A percentile compares a stretch with the other conserved stretches of the same genome.
Conservation (phyloP, 2,329 filamentous ascomycete genomes). For the Fonsecaea erecta region DNA sequence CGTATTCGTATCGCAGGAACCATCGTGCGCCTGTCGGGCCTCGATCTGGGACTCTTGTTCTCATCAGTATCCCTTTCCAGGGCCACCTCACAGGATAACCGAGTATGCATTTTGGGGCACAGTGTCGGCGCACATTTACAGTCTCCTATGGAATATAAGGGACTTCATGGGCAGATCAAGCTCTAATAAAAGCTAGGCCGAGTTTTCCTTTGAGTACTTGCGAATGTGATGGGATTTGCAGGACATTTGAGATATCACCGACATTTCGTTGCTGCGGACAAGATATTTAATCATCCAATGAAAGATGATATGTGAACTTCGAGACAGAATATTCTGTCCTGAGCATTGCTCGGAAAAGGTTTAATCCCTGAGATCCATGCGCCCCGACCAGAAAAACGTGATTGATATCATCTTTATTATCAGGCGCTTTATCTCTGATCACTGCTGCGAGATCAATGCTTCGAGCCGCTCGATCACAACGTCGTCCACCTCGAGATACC, state of each 20-base stretch:
- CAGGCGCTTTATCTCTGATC: neutral
- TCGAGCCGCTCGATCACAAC: constrained; percentile 23
- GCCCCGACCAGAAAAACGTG: neutral
- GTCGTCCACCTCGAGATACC: constrained; percentile 24
- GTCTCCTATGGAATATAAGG: neutral
- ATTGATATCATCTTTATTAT: neutral
- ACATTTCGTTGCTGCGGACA: neutral
- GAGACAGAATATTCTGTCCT: too few relatives aligned
- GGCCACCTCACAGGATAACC: neutral
- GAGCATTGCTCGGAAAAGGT: too few relatives aligned
- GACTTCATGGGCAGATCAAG: neutral
- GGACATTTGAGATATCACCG: neutral
- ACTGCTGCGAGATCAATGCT: constrained; percentile 15
- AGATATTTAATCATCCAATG: too few relatives aligned
- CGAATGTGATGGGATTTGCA: neutral
- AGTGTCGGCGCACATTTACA: neutral
- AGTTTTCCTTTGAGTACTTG: neutral
- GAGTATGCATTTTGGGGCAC: neutral
- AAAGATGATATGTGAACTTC: too few relatives aligned
- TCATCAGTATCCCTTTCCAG: neutral
- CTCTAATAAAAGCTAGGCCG: too few relatives aligned
- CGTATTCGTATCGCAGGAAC: neutral
- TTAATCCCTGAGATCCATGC: neutral
- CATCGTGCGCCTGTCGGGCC: neutral
- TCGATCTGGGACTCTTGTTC: neutral